These are phyloP conservation scores for Clonostachys rhizophaga DNA, from an alignment of 2,329 filamentous ascomycete species.

Conservation along the genomic window DNA sequence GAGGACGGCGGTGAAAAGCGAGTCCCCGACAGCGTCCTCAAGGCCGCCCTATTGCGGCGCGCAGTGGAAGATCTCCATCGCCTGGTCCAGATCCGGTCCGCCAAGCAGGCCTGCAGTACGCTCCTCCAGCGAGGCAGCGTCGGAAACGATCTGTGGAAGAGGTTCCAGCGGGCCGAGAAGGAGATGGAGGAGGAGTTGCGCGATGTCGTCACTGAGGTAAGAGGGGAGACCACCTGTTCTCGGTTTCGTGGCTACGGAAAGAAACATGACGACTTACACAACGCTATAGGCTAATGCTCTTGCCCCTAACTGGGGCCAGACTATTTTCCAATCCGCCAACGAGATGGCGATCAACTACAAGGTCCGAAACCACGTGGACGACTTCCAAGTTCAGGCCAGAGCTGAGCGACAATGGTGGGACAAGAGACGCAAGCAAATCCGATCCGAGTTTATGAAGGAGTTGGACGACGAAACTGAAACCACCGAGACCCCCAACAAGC, in stretches of 20 bases:
- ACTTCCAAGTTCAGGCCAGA: constrained; percentile 66
- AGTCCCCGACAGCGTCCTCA: constrained; percentile 79
- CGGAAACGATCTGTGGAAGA: constrained; percentile 92
- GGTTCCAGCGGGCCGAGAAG: constrained; percentile 87
- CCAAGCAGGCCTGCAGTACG: constrained; percentile 81
- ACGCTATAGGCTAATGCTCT: constrained; percentile 77
- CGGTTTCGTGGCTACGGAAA: not conserved
- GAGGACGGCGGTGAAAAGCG: constrained; percentile 58
- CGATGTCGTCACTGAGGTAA: constrained; percentile 88
- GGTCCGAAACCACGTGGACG: constrained; percentile 69
- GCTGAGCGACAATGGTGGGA: constrained; percentile 92
- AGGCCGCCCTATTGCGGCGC: constrained; percentile 82
- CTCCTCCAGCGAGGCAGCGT: constrained; percentile 88
- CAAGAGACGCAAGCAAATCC: constrained; percentile 69
- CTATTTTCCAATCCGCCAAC: constrained; percentile 95
- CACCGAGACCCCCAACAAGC: constrained; percentile 10
- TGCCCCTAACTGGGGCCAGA: constrained; percentile 82
- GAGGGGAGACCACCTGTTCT: constrained; percentile 9
- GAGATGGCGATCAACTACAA: constrained; percentile 86
- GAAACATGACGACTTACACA: not conserved
- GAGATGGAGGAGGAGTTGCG: constrained; percentile 95
- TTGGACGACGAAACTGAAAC: constrained; percentile 57
- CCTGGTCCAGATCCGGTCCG: constrained; percentile 81
- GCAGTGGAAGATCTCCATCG: constrained; percentile 91
- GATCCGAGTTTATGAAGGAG: constrained; percentile 79